Conservation (phyloP, 1,284 basidiomycete genomes). For the Microbotryum scabiosae region DNA sequence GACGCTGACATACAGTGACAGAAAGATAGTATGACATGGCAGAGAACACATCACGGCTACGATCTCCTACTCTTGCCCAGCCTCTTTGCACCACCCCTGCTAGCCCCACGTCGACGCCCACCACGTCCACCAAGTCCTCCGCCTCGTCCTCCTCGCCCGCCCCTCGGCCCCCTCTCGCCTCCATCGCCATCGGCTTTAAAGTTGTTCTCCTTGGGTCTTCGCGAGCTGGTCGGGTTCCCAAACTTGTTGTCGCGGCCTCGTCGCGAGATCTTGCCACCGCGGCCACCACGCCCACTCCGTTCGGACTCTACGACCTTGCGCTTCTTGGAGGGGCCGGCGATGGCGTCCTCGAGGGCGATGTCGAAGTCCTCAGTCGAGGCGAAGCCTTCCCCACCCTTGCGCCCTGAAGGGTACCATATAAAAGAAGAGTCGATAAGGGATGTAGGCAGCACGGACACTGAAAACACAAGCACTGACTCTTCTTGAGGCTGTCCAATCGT, state of each 20-base stretch:
- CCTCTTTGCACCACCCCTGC: slow-evolving; percentile 39
- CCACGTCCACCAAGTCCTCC: slow-evolving; percentile 38
- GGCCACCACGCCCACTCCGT: slow-evolving; percentile 37
- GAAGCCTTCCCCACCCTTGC: slow-evolving; percentile 54
- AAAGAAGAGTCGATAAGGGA: not conserved
- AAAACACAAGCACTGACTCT: slow-evolving; percentile 53
- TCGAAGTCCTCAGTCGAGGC: slow-evolving; percentile 61
- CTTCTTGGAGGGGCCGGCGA: slow-evolving; percentile 51
- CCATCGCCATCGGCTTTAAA: slow-evolving; percentile 10
- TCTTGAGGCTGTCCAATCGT: slow-evolving; percentile 69
- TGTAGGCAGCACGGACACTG: not conserved
- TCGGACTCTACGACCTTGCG: slow-evolving; percentile 38
- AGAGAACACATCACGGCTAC: slow-evolving; percentile 6
- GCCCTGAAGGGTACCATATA: slow-evolving; percentile 25
- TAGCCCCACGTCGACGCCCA: slow-evolving; percentile 36
- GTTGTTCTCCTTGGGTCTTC: slow-evolving; percentile 69
- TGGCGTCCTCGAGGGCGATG: slow-evolving; percentile 73
- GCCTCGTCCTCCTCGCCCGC: slow-evolving; percentile 41
- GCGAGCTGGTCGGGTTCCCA: slow-evolving; percentile 59
- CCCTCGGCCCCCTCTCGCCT: slow-evolving; percentile 19
- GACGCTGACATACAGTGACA: not conserved
- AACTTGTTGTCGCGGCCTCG: slow-evolving; percentile 65
- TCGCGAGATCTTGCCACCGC: slow-evolving; percentile 49
- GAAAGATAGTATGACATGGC: not conserved
- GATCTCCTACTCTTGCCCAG: slow-evolving; percentile 37